Evolutionary conservation across 805 yeast species (phyloP).

Genomic region (Sugiyamaella smithiae): DNA sequence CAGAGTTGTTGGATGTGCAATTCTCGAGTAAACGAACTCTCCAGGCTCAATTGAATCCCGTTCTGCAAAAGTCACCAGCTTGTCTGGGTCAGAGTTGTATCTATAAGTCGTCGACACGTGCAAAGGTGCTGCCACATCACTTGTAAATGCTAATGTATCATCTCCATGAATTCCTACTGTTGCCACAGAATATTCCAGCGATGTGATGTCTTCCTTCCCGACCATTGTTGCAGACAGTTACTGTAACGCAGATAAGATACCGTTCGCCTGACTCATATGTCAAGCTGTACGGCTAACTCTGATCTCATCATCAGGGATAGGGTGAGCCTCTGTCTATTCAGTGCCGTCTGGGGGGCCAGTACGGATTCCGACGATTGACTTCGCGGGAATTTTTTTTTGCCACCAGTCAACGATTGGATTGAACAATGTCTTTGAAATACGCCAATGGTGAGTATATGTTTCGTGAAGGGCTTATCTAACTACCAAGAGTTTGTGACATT

Average conservation of each 20-base stretch:
- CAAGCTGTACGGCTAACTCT: neutral
- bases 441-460: slow-evolving; percentile 21
- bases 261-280: too few relatives aligned
- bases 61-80: slow-evolving; percentile 44
- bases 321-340: neutral
- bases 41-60: slow-evolving; percentile 31
- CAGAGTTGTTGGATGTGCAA: slow-evolving; percentile 68
- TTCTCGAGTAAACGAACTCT: slow-evolving; percentile 59
- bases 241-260: too few relatives aligned
- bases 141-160: slow-evolving; percentile 40
- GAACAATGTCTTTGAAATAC: slow-evolving; percentile 15
- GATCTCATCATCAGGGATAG: neutral
- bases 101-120: slow-evolving; percentile 76
- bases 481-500: slow-evolving; percentile 61
- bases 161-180: slow-evolving; percentile 63
- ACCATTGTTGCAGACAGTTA: too few relatives aligned
- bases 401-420: too few relatives aligned
- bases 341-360: neutral
- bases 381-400: too few relatives aligned
- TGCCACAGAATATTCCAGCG: slow-evolving; percentile 4
- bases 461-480: neutral
- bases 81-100: slow-evolving; percentile 58
- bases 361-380: too few relatives aligned
- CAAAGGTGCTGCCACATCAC: slow-evolving; percentile 64
- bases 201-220: neutral